Percentiles rank a stretch among this genome's conserved stretches.
phyloP scores from a whole-genome alignment of 78 protist genomes.

The Protostelium mycophagum region DNA sequence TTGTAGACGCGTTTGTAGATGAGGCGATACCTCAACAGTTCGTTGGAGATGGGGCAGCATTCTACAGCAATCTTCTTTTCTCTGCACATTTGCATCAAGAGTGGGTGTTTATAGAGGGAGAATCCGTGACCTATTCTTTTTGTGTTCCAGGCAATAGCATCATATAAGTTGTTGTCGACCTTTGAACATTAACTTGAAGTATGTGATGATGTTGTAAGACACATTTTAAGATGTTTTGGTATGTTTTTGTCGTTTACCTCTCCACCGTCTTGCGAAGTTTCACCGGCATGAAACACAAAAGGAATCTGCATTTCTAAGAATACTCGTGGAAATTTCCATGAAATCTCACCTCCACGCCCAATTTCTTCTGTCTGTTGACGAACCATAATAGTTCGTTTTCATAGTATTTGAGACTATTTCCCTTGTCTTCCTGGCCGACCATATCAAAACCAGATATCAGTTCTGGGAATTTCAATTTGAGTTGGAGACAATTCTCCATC shows the following conservation, averaged over 20 bases:
- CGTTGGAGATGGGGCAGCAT: constrained; percentile 72
- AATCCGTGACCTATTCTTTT: constrained; percentile 76
- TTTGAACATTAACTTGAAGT: too few species aligned
- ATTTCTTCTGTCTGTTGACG: neutral
- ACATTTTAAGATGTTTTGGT: too few species aligned
- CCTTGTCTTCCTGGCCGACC: constrained; percentile 70
- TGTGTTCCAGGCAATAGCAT: constrained; percentile 58
- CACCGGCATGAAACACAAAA: constrained; percentile 68
- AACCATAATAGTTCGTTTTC: constrained; percentile 27
- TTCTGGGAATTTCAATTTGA: constrained; percentile 22
- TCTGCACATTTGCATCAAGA: constrained; percentile 2
- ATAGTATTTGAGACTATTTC: constrained; percentile 54
- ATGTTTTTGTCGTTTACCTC: too few species aligned
- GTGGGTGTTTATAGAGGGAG: constrained; percentile 49
- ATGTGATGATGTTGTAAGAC: too few species aligned
- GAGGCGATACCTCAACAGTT: constrained; percentile 62
- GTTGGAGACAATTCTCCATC: neutral
- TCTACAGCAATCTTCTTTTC: constrained; percentile 50
- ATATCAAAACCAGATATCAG: constrained; percentile 63
- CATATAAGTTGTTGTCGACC: constrained; percentile 59
- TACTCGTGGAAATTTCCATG: neutral
- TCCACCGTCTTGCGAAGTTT: too few species aligned
- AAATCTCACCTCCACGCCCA: neutral
- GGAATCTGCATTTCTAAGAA: constrained; percentile 14
- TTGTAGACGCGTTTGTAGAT: too few species aligned